Conservation (phyloP, 495 filamentous ascomycete genomes). For the Aspergillus indologenus region DNA sequence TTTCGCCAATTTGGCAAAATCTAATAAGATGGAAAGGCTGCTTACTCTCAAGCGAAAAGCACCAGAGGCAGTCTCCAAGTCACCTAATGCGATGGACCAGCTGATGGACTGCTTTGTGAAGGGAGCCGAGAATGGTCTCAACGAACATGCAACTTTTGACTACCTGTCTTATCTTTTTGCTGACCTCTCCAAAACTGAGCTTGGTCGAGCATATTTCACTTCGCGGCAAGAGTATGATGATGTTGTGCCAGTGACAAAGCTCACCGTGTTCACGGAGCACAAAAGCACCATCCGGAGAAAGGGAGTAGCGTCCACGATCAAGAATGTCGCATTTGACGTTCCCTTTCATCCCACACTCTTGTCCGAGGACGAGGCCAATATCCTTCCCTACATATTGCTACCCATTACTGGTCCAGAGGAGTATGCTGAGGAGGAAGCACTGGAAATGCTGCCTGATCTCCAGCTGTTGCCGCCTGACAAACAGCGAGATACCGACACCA, state of each 20-base stretch:
- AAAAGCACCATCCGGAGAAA: slow-evolving; percentile 72
- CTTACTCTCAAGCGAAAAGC: slow-evolving; percentile 58
- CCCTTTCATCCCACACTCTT: slow-evolving; percentile 67
- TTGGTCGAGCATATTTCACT: slow-evolving; percentile 74
- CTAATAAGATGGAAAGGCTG: slow-evolving; percentile 64
- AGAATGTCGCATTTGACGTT: slow-evolving; percentile 76
- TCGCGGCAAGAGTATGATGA: slow-evolving; percentile 69
- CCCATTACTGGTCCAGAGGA: slow-evolving; percentile 59
- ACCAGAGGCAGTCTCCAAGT: slow-evolving; percentile 61
- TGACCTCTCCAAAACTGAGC: slow-evolving; percentile 75
- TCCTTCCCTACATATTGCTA: slow-evolving; percentile 83
- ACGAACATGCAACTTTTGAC: slow-evolving; percentile 84
- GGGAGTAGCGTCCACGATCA: slow-evolving; percentile 89
- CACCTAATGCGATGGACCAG: slow-evolving; percentile 76
- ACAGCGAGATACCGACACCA: slow-evolving; percentile 67
- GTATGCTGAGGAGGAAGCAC: slow-evolving; percentile 63
- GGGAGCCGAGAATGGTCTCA: slow-evolving; percentile 75
- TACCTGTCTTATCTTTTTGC: slow-evolving; percentile 93
- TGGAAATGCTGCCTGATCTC: slow-evolving; percentile 78
- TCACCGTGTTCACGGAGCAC: slow-evolving; percentile 91
- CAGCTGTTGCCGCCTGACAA: slow-evolving; percentile 89
- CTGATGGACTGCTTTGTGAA: slow-evolving; percentile 94
- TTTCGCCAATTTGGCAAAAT: slow-evolving; percentile 86
- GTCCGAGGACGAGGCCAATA: slow-evolving; percentile 69
- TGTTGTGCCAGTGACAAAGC: slow-evolving; percentile 80